Conservation (phyloP, 441 rosid species). For the Viola pubescens region DNA sequence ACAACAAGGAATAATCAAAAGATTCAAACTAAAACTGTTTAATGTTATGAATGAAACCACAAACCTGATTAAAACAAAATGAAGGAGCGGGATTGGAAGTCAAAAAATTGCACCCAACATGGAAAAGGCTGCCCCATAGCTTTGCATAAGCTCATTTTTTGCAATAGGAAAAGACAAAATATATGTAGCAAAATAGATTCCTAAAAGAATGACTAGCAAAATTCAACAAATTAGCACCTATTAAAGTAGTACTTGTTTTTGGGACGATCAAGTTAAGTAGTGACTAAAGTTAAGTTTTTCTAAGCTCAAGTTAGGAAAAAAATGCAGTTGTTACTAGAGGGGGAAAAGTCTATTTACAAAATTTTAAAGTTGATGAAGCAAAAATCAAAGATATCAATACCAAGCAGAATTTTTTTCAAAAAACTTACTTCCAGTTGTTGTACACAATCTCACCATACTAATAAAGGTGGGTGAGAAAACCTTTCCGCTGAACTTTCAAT, state of each 20-base stretch:
- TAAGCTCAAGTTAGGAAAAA: background rate
- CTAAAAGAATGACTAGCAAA: conserved; percentile 9
- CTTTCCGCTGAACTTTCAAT: conserved; percentile 55
- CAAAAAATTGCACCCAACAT: conserved; percentile 31
- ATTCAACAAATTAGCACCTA: background rate
- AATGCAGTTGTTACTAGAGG: background rate
- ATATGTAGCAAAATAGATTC: conserved; percentile 9
- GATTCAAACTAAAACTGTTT: conserved; percentile 11
- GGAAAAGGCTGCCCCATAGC: conserved; percentile 22
- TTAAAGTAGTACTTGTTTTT: no score
- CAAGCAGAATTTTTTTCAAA: conserved; percentile 15
- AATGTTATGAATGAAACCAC: conserved; percentile 20
- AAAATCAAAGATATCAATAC: conserved; percentile 12
- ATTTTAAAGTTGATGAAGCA: background rate
- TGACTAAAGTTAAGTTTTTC: background rate
- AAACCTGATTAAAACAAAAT: conserved; percentile 32
- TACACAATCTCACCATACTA: conserved; percentile 57
- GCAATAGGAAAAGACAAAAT: conserved; percentile 15
- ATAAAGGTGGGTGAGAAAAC: conserved; percentile 41
- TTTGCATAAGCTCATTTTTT: conserved; percentile 18
- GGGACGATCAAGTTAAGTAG: no score
- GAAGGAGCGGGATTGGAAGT: conserved; percentile 27
- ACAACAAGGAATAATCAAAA: background rate
- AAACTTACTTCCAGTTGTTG: conserved; percentile 25
- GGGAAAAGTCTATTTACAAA: conserved; percentile 4